phyloP scores from a whole-genome alignment of 257 asterid genomes.

The Scutellaria galericulata region DNA sequence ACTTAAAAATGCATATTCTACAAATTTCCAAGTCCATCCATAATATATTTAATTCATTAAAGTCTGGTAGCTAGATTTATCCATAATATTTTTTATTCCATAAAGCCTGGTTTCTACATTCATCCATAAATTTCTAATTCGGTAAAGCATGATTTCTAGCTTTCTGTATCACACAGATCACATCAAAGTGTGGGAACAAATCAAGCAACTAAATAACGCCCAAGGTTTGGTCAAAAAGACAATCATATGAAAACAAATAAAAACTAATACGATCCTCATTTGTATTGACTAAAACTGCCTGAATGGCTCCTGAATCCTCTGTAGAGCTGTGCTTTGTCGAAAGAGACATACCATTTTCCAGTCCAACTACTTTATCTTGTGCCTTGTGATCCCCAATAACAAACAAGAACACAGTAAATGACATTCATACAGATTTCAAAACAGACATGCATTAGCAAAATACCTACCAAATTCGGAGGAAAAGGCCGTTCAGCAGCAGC shows the following conservation, averaged over 20 bases:
- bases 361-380: conserved; percentile 63
- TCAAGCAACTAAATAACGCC: conserved; percentile 26
- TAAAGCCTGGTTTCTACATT: background rate
- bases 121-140: background rate
- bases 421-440: conserved; percentile 13
- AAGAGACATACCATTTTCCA: conserved; percentile 62
- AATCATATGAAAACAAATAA: conserved; percentile 16
- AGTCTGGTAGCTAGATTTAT: background rate
- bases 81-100: background rate
- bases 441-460: conserved; percentile 23
- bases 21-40: background rate
- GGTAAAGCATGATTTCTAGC: conserved; percentile 11
- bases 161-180: conserved; percentile 21
- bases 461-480: conserved; percentile 77
- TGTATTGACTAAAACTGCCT: conserved; percentile 82
- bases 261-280: conserved; percentile 61
- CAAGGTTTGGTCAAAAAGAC: conserved; percentile 1
- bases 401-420: conserved; percentile 24
- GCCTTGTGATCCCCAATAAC: conserved; percentile 48
- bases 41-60: background rate
- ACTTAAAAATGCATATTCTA: background rate
- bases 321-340: conserved; percentile 58
- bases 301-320: conserved; percentile 74
- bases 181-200: conserved; percentile 21
- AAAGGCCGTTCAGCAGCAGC: conserved; percentile 92